Conservation (phyloP, 108 stramenopile genomes). For the Cyclotella choctawhatcheeana region DNA sequence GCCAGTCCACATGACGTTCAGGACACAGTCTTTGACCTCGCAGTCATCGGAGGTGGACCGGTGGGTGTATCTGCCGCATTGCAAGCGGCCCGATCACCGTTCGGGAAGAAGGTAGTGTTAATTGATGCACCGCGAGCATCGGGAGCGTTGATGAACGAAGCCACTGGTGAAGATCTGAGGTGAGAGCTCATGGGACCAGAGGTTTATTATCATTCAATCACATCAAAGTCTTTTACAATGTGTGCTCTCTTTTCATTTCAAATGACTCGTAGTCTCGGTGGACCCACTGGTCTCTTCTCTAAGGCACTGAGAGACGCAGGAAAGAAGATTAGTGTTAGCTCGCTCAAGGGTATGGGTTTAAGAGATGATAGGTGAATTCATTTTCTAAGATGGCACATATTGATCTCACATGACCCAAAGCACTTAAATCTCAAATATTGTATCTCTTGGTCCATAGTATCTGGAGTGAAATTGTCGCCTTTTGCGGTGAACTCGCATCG, state of each 20-base stretch:
- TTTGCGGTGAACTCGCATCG: constrained; percentile 72
- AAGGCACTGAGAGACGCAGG: constrained; percentile 81
- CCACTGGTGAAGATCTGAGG: constrained; percentile 72
- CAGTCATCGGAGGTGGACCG: constrained; percentile 76
- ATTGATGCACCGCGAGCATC: constrained; percentile 77
- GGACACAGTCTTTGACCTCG: constrained; percentile 63
- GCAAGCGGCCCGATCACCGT: constrained; percentile 47
- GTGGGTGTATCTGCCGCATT: constrained; percentile 79
- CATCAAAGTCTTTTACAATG: too few relatives aligned
- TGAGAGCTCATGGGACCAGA: too few relatives aligned
- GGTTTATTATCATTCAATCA: too few relatives aligned
- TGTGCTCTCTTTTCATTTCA: too few relatives aligned
- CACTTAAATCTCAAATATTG: too few relatives aligned
- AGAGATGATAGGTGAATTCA: constrained; percentile 58
- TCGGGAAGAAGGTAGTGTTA: constrained; percentile 60
- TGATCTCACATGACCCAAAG: background rate
- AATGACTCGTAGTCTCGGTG: constrained; percentile 75
- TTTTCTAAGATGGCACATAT: background rate
- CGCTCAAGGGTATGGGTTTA: constrained; percentile 76
- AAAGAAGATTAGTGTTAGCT: constrained; percentile 73
- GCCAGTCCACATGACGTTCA: constrained; percentile 21
- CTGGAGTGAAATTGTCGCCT: constrained; percentile 79
- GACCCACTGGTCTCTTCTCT: constrained; percentile 74
- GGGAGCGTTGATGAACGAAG: constrained; percentile 68
- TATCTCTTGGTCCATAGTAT: constrained; percentile 30